Evolutionary conservation across 306 rosid genomes (phyloP), one percentile per base, ranked within the genome.

Genomic region (Cucurbita pepo): DNA sequence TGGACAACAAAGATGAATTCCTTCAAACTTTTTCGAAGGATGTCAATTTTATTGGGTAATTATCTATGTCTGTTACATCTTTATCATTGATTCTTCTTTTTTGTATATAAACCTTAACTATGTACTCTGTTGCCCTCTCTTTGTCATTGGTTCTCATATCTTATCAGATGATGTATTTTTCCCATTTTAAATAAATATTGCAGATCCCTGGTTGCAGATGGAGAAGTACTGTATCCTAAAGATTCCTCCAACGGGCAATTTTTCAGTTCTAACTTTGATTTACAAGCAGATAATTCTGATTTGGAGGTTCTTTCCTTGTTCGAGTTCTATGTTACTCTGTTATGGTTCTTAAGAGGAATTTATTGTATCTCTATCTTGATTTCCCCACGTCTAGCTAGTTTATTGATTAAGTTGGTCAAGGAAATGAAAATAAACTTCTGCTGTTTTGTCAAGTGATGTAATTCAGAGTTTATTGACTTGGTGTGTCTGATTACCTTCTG

Each of bases 1-100:
- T 94, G 72, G 96, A 89, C 76, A 88, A 80, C 79, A 83, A 84
- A 69, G 95, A 89, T 61, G 95, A 88, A 76, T 94, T 94, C 82
- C 85, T 91, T 71, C 83, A 84, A 69, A 88, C 86, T 8, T 86
- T 81, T 83, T 82, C 83, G 14, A 53, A 72, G 1, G 88, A 89
- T 61, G 79, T 63, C 10, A 76, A 86, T 78, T 87, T 82, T 70
- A 75, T 90, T 55, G 80, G 95, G 97, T 92, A 84, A 62, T 61
- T 21, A 8, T 64, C 54, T 56, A 48, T 52, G 14, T 5, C 44
- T 11, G 16, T 5, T 14, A 11, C 4, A 69, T 15, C 4, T 21
- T 19, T 61, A 56, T 50, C 18, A 34, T 48, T 16, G 41, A 57
- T 73, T 6, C 75, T 21, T 57, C 77, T 13, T 8, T 25, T 10